phyloP scores from a whole-genome alignment of 345 rosid species.

The Syzygium oleosum region DNA sequence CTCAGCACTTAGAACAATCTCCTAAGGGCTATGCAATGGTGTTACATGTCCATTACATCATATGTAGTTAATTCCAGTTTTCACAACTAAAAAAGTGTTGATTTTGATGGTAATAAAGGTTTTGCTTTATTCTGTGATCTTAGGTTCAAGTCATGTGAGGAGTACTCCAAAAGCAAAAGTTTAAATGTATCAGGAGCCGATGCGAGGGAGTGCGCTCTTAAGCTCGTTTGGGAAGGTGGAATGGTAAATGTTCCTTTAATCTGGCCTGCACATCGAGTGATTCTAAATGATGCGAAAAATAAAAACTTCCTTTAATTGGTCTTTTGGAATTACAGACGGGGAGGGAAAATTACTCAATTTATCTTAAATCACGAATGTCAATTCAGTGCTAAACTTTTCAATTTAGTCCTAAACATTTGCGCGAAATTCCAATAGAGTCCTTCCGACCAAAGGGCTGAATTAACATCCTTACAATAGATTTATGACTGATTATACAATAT shows the following conservation, averaged over 20 bases:
- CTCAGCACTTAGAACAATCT: background rate
- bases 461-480: no score
- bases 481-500: no score
- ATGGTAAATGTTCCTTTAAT: no score
- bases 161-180: no score
- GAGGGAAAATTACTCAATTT: no score
- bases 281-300: background rate
- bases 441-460: no score
- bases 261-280: background rate
- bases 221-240: background rate
- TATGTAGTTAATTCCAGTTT: background rate
- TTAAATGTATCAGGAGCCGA: accelerated
- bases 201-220: background rate
- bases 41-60: background rate
- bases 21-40: background rate
- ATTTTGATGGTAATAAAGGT: background rate
- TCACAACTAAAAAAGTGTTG: background rate
- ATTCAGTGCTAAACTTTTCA: no score
- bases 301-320: background rate
- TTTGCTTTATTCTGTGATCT: no score
- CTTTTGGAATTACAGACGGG: background rate
- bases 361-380: no score
- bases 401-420: no score
- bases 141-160: accelerated
- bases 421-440: no score